phyloP scores from a whole-genome alignment of 768 basidiomycete species.

The Coprinopsis cinerea region DNA sequence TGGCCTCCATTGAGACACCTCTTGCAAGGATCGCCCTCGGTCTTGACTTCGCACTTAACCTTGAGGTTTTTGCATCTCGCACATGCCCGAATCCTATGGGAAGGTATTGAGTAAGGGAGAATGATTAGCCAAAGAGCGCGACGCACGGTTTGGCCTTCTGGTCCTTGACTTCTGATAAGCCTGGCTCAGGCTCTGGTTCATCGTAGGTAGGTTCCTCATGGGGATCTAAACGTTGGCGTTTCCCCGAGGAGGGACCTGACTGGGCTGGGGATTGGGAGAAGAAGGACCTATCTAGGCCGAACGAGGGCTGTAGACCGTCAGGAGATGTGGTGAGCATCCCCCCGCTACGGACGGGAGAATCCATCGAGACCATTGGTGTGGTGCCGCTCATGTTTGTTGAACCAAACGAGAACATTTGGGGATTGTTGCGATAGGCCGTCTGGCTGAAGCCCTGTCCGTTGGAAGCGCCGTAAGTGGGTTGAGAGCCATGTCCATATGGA shows the following conservation, averaged over 20 bases:
- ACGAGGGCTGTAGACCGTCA: conserved; percentile 21
- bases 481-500: conserved; percentile 10
- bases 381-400: conserved; percentile 6
- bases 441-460: conserved; percentile 12
- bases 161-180: conserved; percentile 29
- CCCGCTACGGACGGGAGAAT: conserved; percentile 10
- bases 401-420: conserved; percentile 8
- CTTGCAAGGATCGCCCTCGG: conserved; percentile 68
- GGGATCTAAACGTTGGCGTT: conserved; percentile 29
- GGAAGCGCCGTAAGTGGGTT: conserved; percentile 13
- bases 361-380: conserved; percentile 9
- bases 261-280: conserved; percentile 2
- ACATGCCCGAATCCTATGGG: conserved; percentile 52
- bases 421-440: conserved; percentile 10
- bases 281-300: conserved; percentile 11
- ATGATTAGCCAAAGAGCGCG: conserved; percentile 7
- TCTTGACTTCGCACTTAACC: conserved; percentile 74
- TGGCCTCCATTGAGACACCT: conserved; percentile 66
- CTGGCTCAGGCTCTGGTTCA: conserved; percentile 26
- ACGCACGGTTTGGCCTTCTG: conserved; percentile 41
- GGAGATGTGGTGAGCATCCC: conserved; percentile 20
- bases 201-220: conserved; percentile 32
- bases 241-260: conserved; percentile 24
- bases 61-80: conserved; percentile 61
- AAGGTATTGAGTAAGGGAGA: conserved; percentile 10